Evolutionary conservation across 306 rosid genomes (phyloP).

Genomic region (Malus asiatica): DNA sequence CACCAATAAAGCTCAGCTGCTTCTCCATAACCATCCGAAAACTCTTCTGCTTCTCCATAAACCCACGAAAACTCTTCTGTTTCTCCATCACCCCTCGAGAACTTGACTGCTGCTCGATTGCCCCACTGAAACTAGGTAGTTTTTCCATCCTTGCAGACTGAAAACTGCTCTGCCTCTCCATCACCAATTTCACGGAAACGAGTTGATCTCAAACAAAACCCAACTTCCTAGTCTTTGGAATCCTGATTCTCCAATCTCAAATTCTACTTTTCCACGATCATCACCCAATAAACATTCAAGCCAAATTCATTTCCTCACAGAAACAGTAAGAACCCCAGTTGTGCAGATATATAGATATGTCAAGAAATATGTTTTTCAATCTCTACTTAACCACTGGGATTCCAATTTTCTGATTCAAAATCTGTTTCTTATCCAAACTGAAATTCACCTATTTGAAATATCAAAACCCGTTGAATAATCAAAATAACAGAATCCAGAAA

Average conservation of each 20-base stretch:
- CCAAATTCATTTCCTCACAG: background rate
- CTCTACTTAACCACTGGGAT: background rate
- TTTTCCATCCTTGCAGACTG: slow-evolving; percentile 8
- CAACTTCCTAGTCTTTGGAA: background rate
- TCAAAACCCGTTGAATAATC: background rate
- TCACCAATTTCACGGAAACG: slow-evolving; percentile 14
- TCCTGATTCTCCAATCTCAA: background rate
- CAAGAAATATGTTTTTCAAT: background rate
- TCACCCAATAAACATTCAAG: background rate
- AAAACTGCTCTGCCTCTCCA: slow-evolving; percentile 25
- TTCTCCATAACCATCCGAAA: slow-evolving; percentile 55
- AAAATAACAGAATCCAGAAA: background rate
- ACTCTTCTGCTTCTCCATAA: slow-evolving; percentile 75
- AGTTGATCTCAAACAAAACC: background rate
- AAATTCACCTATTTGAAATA: background rate
- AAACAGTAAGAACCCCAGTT: background rate
- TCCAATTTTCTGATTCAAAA: background rate
- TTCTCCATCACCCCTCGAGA: slow-evolving; percentile 42
- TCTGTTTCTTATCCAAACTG: slow-evolving; percentile 3
- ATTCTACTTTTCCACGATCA: slow-evolving; percentile 1
- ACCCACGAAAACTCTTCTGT: slow-evolving; percentile 77
- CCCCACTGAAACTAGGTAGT: slow-evolving; percentile 9
- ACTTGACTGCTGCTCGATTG: slow-evolving; percentile 51
- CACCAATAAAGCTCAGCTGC: slow-evolving; percentile 51
- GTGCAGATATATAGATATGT: background rate